Evolutionary conservation across 2,329 filamentous ascomycete species (phyloP), one percentile per base, ranked within the genome.

Genomic region (Sporothrix mexicana): DNA sequence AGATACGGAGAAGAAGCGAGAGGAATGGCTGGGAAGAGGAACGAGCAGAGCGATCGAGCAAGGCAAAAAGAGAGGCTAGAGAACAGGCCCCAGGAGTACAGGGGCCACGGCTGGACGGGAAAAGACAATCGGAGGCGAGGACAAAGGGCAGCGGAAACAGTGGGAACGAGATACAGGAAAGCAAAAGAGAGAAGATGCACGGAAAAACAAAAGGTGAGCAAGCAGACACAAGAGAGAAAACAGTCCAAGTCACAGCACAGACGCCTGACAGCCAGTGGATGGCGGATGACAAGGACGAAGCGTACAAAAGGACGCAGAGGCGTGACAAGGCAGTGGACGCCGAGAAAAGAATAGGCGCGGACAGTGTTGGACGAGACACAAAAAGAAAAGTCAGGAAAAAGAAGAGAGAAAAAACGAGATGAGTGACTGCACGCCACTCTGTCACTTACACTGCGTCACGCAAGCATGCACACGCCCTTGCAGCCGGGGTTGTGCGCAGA

Each of bases 241-340:
- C 64, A 68, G 25, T 13, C 30, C 25, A 13, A 66, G 72, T 71
- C 61, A 51, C 73, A 73, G 69, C 49, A 41, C 67, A 17, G 70
- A 47, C 67, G 66, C 1, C 47, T 66, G 47, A 43, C 64, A 73
- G 69, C 71, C 69, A 74, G 72, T 73, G 55, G 45, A 62, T 61
- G 23, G 55, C 23, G 25, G 59, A 59, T 43, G 67, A 45, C 70
- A 47, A 43, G 20, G 68, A n/a, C 20, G n/a, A 36, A 67, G 51
- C 36, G 57, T 15, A 9, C 15, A 66, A 68, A 15, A 23, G 47
- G 51, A 47, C 25, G 62, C 47, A 67, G 20, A 67, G 64, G 64
- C 45, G 25, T 51, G 49, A 69, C 67, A 57, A 69, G 49, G 36
- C 64, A 68, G 64, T 57, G 49, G 23, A 45, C 49, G 49, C 49